These are phyloP conservation scores for Vanderwaltozyma verrucispora DNA, from an alignment of 805 yeast genomes.

Conservation along the genomic window DNA sequence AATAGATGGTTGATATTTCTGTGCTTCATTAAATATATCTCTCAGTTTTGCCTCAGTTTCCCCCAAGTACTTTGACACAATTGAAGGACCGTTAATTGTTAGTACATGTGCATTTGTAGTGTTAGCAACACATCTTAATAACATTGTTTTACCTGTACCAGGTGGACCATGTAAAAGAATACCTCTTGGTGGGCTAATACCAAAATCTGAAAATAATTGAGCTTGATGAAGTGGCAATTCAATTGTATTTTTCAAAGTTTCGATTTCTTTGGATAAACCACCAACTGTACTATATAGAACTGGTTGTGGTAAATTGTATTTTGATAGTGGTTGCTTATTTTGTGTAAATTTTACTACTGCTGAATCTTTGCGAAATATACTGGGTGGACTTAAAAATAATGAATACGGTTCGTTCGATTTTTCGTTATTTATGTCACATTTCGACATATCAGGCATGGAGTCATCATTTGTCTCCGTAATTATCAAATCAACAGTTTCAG, in stretches of 20 bases:
- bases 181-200: conserved; percentile 90
- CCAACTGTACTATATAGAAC: conserved; percentile 53
- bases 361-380: conserved; percentile 32
- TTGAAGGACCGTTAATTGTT: conserved; percentile 81
- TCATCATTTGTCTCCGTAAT: conserved; percentile 23
- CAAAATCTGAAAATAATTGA: conserved; percentile 64
- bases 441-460: conserved; percentile 32
- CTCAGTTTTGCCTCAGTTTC: conserved; percentile 86
- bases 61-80: conserved; percentile 87
- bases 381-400: conserved; percentile 37
- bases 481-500: conserved; percentile 11
- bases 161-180: conserved; percentile 93
- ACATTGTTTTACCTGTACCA: conserved; percentile 93
- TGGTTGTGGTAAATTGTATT: conserved; percentile 36
- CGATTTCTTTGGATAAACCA: conserved; percentile 61
- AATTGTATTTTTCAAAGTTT: conserved; percentile 50
- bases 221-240: conserved; percentile 78
- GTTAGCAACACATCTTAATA: conserved; percentile 70
- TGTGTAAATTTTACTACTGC: conserved; percentile 21
- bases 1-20: conserved; percentile 75
- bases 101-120: conserved; percentile 76
- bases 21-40: conserved; percentile 75
- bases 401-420: conserved; percentile 3
- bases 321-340: conserved; percentile 24
- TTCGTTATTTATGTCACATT: conserved; percentile 18